These are phyloP conservation scores for Pseudogymnoascus sp. DNA, from an alignment of 2,329 filamentous ascomycete genomes.

Conservation along the genomic window DNA sequence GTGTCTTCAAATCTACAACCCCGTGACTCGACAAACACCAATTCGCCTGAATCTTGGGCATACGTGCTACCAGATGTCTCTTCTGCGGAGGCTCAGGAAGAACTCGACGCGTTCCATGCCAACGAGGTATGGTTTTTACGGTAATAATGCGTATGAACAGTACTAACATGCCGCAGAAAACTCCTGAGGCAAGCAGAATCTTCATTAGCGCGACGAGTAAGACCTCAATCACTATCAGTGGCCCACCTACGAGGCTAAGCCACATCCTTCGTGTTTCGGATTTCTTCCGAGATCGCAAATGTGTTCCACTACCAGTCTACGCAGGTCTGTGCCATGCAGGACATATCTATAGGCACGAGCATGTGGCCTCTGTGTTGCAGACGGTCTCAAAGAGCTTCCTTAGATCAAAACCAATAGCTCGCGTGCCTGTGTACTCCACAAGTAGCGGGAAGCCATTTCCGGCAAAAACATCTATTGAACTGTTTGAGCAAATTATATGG, in stretches of 20 bases:
- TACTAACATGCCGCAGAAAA: neutral
- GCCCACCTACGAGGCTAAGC: slow-evolving; percentile 23
- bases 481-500: slow-evolving; percentile 23
- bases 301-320: slow-evolving; percentile 30
- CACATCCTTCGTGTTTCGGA: slow-evolving; percentile 23
- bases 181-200: slow-evolving; percentile 18
- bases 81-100: slow-evolving; percentile 27
- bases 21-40: slow-evolving; percentile 19
- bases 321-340: slow-evolving; percentile 33
- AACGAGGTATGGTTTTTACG: slow-evolving; percentile 13
- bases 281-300: slow-evolving; percentile 27
- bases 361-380: slow-evolving; percentile 25
- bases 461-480: slow-evolving; percentile 18
- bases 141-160: no score
- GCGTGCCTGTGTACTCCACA: slow-evolving; percentile 28
- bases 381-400: slow-evolving; percentile 9
- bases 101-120: slow-evolving; percentile 31
- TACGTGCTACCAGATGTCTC: slow-evolving; percentile 32
- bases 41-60: slow-evolving; percentile 32
- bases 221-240: slow-evolving; percentile 14
- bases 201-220: slow-evolving; percentile 15
- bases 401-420: slow-evolving; percentile 14
- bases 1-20: slow-evolving; percentile 36
- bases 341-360: slow-evolving; percentile 31
- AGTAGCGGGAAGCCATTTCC: slow-evolving; percentile 25